phyloP scores from a whole-genome alignment of 2,329 filamentous ascomycete species.

The Cytospora chrysosperma region DNA sequence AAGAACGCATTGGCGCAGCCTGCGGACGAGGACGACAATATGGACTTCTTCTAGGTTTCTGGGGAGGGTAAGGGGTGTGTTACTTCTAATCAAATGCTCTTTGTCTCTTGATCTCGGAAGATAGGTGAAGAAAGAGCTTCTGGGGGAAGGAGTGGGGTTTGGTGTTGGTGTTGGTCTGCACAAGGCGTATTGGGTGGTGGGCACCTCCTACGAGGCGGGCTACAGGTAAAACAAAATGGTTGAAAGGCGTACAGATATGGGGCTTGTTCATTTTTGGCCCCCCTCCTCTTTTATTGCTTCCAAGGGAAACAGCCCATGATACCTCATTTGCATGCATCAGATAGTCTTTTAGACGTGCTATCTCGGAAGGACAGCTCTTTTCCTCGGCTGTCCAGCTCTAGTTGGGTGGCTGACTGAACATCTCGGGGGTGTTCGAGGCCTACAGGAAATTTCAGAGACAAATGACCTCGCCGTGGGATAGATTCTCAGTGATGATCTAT shows the following conservation, averaged over 20 bases:
- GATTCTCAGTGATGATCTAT: no score
- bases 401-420: neutral
- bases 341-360: constrained; percentile 16
- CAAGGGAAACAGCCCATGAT: constrained; percentile 16
- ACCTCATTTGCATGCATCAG: constrained; percentile 21
- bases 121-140: neutral
- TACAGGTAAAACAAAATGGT: neutral
- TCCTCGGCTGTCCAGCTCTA: neutral
- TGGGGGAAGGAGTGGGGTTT: no score
- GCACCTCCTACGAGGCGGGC: neutral
- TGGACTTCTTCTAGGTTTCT: constrained; percentile 24
- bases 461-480: no score
- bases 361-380: constrained; percentile 4
- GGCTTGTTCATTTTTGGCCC: neutral
- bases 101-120: neutral
- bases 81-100: neutral
- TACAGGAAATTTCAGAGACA: neutral
- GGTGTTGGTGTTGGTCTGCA: no score
- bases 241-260: constrained; percentile 2
- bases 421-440: neutral
- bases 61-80: neutral
- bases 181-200: constrained; percentile 7
- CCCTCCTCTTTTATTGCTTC: constrained; percentile 1
- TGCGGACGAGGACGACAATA: constrained; percentile 38
- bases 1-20: constrained; percentile 41